Evolutionary conservation across 306 rosid genomes (phyloP).

Genomic region (Medicago lupulina): DNA sequence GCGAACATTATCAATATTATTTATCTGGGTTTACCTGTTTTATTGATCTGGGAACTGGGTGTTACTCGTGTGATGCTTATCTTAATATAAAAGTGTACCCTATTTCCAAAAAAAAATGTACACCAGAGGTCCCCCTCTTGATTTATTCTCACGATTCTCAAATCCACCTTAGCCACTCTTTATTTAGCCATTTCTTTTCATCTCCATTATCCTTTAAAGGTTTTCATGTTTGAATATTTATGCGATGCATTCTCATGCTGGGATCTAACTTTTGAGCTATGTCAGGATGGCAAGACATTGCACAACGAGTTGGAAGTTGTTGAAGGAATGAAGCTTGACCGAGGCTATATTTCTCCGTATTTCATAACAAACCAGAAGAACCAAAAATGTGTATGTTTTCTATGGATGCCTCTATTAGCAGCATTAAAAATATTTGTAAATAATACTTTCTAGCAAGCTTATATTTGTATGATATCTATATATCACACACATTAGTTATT

Average conservation of each 20-base stretch:
- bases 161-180: neutral
- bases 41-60: neutral
- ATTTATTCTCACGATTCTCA: neutral
- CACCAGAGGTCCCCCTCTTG: neutral
- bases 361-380: constrained; percentile 90
- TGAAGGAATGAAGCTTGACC: constrained; percentile 98
- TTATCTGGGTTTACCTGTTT: neutral
- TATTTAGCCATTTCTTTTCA: neutral
- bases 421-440: neutral
- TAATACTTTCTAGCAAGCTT: neutral
- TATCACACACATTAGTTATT: too few species aligned
- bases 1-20: neutral
- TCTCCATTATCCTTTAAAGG: neutral
- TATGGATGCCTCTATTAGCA: constrained; percentile 3
- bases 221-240: neutral
- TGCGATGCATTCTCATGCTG: neutral
- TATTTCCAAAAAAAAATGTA: neutral
- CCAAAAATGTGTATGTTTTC: constrained; percentile 88
- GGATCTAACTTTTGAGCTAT: constrained; percentile 36
- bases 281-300: constrained; percentile 94
- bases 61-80: neutral
- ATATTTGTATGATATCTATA: neutral
- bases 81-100: neutral
- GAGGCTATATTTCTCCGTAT: constrained; percentile 96
- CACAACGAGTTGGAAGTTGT: constrained; percentile 94